Conservation (phyloP, 2,329 filamentous ascomycete genomes). For the Myriosclerotinia scirpicola region DNA sequence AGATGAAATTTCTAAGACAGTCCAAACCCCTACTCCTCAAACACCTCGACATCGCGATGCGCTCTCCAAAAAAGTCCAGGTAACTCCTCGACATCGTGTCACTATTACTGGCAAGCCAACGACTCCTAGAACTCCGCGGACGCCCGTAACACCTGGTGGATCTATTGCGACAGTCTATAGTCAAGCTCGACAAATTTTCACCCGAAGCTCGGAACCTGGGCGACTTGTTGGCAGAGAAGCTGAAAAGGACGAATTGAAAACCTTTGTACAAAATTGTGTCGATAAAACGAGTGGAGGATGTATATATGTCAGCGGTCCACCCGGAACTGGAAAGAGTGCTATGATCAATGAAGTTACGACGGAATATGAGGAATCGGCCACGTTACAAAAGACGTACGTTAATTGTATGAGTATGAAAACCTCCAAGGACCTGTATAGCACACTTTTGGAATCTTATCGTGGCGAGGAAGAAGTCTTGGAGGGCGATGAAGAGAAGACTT, state of each 20-base stretch:
- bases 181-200: conserved; percentile 81
- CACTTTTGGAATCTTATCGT: conserved; percentile 69
- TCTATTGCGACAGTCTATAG: conserved; percentile 78
- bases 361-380: conserved; percentile 50
- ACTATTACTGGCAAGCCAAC: conserved; percentile 72
- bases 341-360: conserved; percentile 79
- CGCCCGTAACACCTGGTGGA: conserved; percentile 66
- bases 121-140: conserved; percentile 76
- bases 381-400: conserved; percentile 72
- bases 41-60: conserved; percentile 80
- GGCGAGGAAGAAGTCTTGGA: conserved; percentile 59
- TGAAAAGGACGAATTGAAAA: conserved; percentile 62
- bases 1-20: conserved; percentile 44
- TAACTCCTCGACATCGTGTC: conserved; percentile 82
- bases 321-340: conserved; percentile 95
- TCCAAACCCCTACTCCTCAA: conserved; percentile 63
- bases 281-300: conserved; percentile 68
- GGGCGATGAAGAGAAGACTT: conserved; percentile 63
- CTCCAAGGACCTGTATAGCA: conserved; percentile 80
- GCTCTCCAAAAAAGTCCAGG: conserved; percentile 64
- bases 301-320: conserved; percentile 91
- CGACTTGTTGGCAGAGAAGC: conserved; percentile 42
- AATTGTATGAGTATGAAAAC: conserved; percentile 98
- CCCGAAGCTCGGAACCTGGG: conserved; percentile 51
- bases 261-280: conserved; percentile 67